Conservation (phyloP, 1,284 basidiomycete genomes). For the Bondarzewia mesenterica region DNA sequence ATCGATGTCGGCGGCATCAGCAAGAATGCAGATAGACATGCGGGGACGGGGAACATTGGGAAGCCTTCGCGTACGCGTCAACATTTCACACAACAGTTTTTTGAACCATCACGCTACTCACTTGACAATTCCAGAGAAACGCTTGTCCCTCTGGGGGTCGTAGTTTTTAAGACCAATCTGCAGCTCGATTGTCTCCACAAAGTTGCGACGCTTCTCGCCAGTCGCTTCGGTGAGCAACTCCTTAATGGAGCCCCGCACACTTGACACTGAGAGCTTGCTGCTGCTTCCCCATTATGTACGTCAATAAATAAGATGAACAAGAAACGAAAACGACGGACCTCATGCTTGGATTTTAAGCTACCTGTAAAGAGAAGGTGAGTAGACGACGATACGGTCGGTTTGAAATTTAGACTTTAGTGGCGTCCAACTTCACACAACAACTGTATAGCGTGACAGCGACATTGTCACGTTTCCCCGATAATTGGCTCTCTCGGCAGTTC, state of each 20-base stretch:
- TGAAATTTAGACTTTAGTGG: constrained; percentile 11
- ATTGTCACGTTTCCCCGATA: neutral
- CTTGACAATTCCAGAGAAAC: constrained; percentile 98
- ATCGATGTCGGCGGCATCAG: constrained; percentile 98
- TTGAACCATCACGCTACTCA: no score
- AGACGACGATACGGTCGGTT: neutral
- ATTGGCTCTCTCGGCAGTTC: neutral
- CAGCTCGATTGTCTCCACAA: constrained; percentile 90
- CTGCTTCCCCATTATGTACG: constrained; percentile 12
- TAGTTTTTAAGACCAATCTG: constrained; percentile 99
- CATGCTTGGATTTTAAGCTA: constrained; percentile 12
- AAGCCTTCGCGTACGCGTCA: constrained; percentile 45
- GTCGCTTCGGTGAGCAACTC: constrained; percentile 71
- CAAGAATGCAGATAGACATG: constrained; percentile 99
- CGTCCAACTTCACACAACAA: neutral
- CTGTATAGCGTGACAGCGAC: constrained; percentile 14
- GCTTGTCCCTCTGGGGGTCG: constrained; percentile 92
- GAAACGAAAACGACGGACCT: constrained; percentile 7
- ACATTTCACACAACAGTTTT: neutral
- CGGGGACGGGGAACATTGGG: constrained; percentile 96
- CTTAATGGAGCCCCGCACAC: constrained; percentile 95
- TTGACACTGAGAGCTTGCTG: constrained; percentile 91
- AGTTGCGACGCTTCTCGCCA: constrained; percentile 84
- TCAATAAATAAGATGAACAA: neutral
- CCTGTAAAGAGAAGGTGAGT: constrained; percentile 1